Base-by-base conservation (phyloP, 2,329 filamentous ascomycete species). In the Rutstroemia sp. region DNA sequence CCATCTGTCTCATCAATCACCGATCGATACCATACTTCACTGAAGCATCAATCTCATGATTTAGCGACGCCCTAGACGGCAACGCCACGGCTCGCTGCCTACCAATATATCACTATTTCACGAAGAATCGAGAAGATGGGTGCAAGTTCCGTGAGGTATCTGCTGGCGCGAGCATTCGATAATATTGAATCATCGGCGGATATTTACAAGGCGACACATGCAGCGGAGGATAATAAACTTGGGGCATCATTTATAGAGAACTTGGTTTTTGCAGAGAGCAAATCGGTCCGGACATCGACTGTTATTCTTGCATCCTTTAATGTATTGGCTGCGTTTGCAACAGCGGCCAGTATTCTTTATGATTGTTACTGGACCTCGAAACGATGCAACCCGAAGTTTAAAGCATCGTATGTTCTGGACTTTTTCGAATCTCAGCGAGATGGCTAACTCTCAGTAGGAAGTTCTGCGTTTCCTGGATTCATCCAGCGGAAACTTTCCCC, bases 271-370 rank as follows among this genome's bases (percentile, higher is more conserved):
- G 66, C 64, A 41, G 63, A 69, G 54, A 69, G 66, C 60, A 82
- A 77, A 64, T 83, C 81, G 37, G 74, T 83, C 64, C 75, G 83
- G 62, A 82, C 78, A 17, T 83, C 81, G 23, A 81, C 80, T 45
- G 78, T 85, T 56, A 81, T 84, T 58, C 73, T 86, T 54, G 78
- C 82, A 38, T 71, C 74, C 55, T 84, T 85, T 71, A 86, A 86
- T 67, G 75, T 80, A 21, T 66, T 83, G 52, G 79, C 79, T 17
- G 81, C 81, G 4, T 76, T 81, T 56, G 74, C 75, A 17, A 82
- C 81, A 6, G 78, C 79, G 9, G 61, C 74, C 25, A 80, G 80
- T 25, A 84, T 86, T 52, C 67, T 82, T 42, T 78, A 78, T 67
- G 78, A 83, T 59, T 77, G 66, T 53, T 70, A 69, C 51, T 65